A percentile compares a stretch with the other conserved stretches of the same genome.
These are phyloP conservation scores for Polygonum aviculare DNA, from an alignment of 148 eudicot genomes.

Conservation along the genomic window DNA sequence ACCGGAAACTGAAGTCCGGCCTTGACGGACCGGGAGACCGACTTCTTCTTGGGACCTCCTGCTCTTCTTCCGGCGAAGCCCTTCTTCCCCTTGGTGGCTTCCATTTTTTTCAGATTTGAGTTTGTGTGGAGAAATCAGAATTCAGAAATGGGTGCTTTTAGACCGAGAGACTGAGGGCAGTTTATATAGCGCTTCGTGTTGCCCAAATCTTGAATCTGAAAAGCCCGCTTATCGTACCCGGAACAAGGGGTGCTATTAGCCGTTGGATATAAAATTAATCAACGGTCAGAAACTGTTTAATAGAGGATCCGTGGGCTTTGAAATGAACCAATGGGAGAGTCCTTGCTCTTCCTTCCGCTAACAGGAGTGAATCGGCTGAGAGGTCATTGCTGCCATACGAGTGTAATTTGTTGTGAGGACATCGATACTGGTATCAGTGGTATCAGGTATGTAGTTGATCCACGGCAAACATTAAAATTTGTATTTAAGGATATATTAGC, in stretches of 20 bases:
- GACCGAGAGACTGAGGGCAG: neutral
- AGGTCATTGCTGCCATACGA: too few relatives aligned
- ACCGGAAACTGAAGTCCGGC: slow-evolving; percentile 3
- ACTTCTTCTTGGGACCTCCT: neutral
- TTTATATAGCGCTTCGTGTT: neutral
- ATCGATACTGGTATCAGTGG: too few relatives aligned
- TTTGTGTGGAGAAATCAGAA: neutral
- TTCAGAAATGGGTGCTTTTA: neutral
- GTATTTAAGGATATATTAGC: too few relatives aligned
- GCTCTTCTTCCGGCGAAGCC: neutral
- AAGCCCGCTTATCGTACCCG: neutral
- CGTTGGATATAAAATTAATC: neutral
- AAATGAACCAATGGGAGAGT: neutral
- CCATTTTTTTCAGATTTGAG: neutral
- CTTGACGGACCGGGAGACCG: neutral
- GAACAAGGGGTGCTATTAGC: neutral
- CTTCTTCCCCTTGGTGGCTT: neutral
- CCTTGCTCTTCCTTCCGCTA: too few relatives aligned
- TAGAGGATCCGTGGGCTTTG: neutral
- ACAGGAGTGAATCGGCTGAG: too few relatives aligned
- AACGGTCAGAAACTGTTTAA: neutral
- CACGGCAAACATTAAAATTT: too few relatives aligned
- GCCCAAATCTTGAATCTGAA: neutral
- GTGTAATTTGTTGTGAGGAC: too few relatives aligned
- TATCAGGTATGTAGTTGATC: too few relatives aligned